These are phyloP conservation scores for Anthracocystis setariae DNA, from an alignment of 1,284 basidiomycete genomes.

Conservation along the genomic window DNA sequence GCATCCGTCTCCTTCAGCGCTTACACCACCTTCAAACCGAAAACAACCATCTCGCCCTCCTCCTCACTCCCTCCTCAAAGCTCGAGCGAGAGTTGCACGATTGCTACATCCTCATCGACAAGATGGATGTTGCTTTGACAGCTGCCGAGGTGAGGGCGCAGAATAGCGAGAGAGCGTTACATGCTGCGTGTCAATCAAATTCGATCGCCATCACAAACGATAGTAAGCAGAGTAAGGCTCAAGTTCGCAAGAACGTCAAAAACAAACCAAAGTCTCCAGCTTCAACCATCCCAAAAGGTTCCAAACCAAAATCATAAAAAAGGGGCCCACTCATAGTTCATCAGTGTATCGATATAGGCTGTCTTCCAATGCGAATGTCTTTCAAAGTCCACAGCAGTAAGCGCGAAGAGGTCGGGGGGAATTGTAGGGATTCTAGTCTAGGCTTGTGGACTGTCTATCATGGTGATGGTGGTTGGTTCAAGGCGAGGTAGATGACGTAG, in stretches of 20 bases:
- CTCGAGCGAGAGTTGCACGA: constrained; percentile 21
- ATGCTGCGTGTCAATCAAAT: constrained; percentile 31
- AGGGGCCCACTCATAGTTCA: no score
- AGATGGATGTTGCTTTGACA: constrained; percentile 29
- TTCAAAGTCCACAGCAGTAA: no score
- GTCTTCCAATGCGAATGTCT: no score
- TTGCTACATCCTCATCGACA: constrained; percentile 31
- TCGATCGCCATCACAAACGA: constrained; percentile 24
- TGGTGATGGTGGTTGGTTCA: no score
- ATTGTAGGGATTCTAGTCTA: no score
- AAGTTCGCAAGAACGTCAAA: not conserved
- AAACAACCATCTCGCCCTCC: constrained; percentile 42
- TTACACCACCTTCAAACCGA: constrained; percentile 40
- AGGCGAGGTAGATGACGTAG: not conserved
- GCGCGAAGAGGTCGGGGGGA: no score
- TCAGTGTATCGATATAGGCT: no score
- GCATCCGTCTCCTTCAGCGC: constrained; percentile 47
- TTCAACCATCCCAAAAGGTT: not conserved
- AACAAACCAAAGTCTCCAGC: not conserved
- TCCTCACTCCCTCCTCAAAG: constrained; percentile 26
- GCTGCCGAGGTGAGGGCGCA: constrained; percentile 21
- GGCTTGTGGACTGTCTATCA: no score
- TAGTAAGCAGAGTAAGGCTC: not conserved
- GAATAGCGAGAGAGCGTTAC: constrained; percentile 23
- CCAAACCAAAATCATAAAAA: no score